Evolutionary conservation across 768 basidiomycete genomes (phyloP), one percentile per base, ranked within the genome.

Genomic region (Leccinum arenicola): DNA sequence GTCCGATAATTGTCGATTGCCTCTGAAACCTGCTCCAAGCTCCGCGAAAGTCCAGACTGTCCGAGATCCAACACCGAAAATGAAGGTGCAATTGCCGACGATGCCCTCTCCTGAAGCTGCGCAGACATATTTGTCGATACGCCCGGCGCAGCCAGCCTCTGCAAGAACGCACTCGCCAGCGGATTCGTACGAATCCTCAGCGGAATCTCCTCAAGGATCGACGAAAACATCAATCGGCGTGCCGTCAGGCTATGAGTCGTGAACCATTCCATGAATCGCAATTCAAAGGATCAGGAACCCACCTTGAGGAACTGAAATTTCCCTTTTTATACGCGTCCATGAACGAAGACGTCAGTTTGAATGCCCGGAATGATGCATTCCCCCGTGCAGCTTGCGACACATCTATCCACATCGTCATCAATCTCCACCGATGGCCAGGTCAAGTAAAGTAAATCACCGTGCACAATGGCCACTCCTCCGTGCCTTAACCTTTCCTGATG

Each of bases 241-340:
- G 81, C 85, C 64, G 87, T 85, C 67, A 96, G 76, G 67, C 95
- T 96, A 63, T 17, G 60, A 52, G 61, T 54, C 63, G 61, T 64
- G 15, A 61, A 19, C 35, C 27, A 17, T 61, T 45, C 40, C 55
- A 61, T 60, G 40, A 35, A 29, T 50, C 23, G 23, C 58, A 48
- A 17, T 25, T 55, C 0, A 40, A 50, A 29, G 0, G 40, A 27
- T 55, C 27, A 23, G 27, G 50, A 31, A 21, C 66, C 82, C 72
- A 95, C 95, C 91, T 91, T 66, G 86, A 74, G 2, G 89, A 83
- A 72, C 88, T 93, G 77, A 97, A 96, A 72, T 88, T 93, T 50
- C 83, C 81, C 70, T 82, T 86, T 73, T 87, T 91, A 75, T 89
- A 85, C 3, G 92, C 94, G 63, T 86, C 86, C 75, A 92, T 76